Percentiles rank a stretch among this genome's conserved stretches.
Conservation (phyloP, 179 eudicot species). For the Camellia oleifera region DNA sequence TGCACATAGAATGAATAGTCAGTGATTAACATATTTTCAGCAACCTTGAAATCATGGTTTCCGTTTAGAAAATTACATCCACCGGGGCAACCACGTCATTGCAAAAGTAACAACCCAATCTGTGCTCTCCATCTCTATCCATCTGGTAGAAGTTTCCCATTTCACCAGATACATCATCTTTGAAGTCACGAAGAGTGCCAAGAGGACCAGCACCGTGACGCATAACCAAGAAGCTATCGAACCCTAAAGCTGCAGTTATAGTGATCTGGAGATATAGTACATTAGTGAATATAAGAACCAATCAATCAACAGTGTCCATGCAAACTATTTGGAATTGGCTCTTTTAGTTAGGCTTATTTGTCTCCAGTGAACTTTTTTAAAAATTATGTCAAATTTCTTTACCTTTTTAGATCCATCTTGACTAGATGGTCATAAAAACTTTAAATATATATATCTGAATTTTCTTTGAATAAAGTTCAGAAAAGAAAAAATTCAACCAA, state of each 20-base stretch:
- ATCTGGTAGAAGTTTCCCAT: conserved; percentile 43
- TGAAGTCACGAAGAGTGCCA: conserved; percentile 21
- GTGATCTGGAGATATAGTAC: conserved; percentile 46
- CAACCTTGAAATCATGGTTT: not conserved
- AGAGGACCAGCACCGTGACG: conserved; percentile 93
- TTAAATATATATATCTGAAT: too few species aligned
- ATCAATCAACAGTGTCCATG: not conserved
- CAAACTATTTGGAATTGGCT: not conserved
- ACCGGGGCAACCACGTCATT: conserved; percentile 94
- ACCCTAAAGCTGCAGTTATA: conserved; percentile 88
- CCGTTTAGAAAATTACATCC: conserved; percentile 52
- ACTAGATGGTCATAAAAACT: too few species aligned
- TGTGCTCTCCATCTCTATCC: conserved; percentile 33
- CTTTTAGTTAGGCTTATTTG: too few species aligned
- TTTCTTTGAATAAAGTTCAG: too few species aligned
- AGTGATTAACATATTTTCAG: not conserved
- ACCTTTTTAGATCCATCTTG: too few species aligned
- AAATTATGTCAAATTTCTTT: too few species aligned
- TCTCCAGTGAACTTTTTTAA: too few species aligned
- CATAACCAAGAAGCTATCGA: conserved; percentile 97
- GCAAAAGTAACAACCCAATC: conserved; percentile 97
- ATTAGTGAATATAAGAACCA: not conserved
- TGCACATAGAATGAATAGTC: conserved; percentile 29
- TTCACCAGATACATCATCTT: conserved; percentile 36
- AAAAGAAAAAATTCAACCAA: too few species aligned